A percentile compares a stretch with the other conserved stretches of the same genome.
Conservation (phyloP, 2,329 filamentous ascomycete genomes). For the Xylaria hypoxylon region DNA sequence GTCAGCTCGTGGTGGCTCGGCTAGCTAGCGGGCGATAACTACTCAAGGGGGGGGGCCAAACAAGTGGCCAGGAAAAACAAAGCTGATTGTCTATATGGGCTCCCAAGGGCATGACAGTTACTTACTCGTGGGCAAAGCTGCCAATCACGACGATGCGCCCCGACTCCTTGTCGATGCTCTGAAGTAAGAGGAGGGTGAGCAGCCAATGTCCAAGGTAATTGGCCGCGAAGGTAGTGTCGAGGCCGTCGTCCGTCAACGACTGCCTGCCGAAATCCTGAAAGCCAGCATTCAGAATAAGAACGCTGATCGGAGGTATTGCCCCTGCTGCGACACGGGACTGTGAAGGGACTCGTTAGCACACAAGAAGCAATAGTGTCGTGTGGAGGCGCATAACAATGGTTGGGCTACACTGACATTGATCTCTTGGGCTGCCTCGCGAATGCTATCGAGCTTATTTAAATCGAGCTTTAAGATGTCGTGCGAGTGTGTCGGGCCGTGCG, state of each 20-base stretch:
- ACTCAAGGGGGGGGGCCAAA: no score
- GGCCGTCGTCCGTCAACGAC: slow-evolving; percentile 37
- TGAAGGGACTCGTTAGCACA: no score
- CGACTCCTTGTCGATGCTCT: slow-evolving; percentile 42
- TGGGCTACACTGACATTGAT: no score
- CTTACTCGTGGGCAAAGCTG: slow-evolving; percentile 51
- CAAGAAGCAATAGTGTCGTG: no score
- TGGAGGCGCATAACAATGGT: no score
- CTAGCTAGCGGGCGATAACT: no score
- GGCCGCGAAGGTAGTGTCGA: slow-evolving; percentile 43
- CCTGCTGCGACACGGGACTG: slow-evolving; percentile 25
- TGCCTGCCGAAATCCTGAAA: slow-evolving; percentile 44
- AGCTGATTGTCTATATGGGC: no score
- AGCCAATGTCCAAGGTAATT: slow-evolving; percentile 49
- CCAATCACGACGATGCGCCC: slow-evolving; percentile 42
- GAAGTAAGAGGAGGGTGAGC: slow-evolving; percentile 40
- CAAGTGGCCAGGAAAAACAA: no score
- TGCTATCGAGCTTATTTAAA: neutral
- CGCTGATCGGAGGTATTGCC: slow-evolving; percentile 54
- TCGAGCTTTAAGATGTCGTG: no score
- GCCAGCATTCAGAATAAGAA: slow-evolving; percentile 53
- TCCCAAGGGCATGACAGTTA: neutral
- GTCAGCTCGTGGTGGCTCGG: no score
- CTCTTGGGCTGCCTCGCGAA: neutral
- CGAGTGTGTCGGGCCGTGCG: no score